phyloP scores from a whole-genome alignment of 495 filamentous ascomycete genomes.

The Monascus purpureus region DNA sequence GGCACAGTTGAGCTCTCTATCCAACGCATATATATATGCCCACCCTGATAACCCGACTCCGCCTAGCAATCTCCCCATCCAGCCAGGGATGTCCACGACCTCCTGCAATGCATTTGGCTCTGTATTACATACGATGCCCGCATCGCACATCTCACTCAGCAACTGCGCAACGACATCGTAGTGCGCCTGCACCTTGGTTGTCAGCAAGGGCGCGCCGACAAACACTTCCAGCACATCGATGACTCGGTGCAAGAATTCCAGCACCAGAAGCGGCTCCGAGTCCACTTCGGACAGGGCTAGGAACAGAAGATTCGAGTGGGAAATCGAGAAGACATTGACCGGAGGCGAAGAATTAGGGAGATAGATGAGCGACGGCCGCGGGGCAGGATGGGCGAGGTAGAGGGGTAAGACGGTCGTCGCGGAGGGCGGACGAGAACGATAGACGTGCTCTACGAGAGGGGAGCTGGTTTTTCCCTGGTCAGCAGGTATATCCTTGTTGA shows the following conservation, averaged over 20 bases:
- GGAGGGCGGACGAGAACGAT: conserved; percentile 61
- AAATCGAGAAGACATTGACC: conserved; percentile 77
- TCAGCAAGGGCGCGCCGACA: conserved; percentile 74
- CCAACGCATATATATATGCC: too few species aligned
- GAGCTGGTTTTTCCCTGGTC: too few species aligned
- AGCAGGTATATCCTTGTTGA: conserved; percentile 5
- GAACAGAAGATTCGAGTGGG: conserved; percentile 77
- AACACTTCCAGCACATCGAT: conserved; percentile 94
- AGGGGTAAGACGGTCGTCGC: conserved; percentile 63
- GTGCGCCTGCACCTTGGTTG: conserved; percentile 68
- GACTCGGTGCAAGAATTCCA: conserved; percentile 91
- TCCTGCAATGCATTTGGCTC: conserved; percentile 90
- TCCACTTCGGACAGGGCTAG: conserved; percentile 71
- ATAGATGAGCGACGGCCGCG: conserved; percentile 77
- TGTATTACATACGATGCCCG: conserved; percentile 74
- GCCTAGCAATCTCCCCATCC: conserved; percentile 82
- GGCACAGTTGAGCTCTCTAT: too few species aligned
- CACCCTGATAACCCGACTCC: conserved; percentile 71
- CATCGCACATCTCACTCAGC: conserved; percentile 93
- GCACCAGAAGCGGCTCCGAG: conserved; percentile 80
- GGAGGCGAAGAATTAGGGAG: conserved; percentile 67
- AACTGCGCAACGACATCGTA: conserved; percentile 95
- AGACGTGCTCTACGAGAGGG: conserved; percentile 54
- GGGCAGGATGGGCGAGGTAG: conserved; percentile 72
- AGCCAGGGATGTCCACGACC: conserved; percentile 76